Percentiles rank a stretch among this genome's conserved stretches.
phyloP scores from a whole-genome alignment of 2,329 filamentous ascomycete genomes.

The Lecanicillium sp. region DNA sequence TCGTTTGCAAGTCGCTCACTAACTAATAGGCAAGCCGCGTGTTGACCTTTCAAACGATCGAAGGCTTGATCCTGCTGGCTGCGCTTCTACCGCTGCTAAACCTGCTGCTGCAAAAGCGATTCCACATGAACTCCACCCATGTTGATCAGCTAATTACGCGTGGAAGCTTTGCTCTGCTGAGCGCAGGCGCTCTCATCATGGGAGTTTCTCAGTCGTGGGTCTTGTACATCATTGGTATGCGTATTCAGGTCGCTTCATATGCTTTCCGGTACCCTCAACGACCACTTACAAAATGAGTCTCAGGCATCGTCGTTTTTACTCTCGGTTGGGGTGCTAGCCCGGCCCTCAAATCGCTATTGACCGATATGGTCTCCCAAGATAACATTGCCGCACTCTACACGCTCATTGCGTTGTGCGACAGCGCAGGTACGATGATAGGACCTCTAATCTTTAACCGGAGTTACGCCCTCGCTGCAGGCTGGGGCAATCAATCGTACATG shows the following conservation, averaged over 20 bases:
- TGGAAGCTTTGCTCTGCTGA: not conserved
- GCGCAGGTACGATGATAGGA: not conserved
- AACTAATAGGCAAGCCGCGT: not conserved
- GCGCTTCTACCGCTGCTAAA: not conserved
- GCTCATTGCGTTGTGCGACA: not conserved
- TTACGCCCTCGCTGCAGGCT: not conserved
- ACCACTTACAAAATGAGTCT: not conserved
- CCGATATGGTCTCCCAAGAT: not conserved
- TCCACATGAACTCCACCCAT: not conserved
- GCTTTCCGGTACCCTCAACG: no score
- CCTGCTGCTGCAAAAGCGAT: not conserved
- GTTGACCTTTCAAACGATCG: conserved; percentile 2
- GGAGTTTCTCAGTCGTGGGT: not conserved
- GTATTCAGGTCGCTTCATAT: not conserved
- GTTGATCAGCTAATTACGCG: not conserved
- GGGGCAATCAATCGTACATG: not conserved
- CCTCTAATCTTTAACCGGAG: not conserved
- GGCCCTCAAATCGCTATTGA: not conserved
- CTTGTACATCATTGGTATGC: not conserved
- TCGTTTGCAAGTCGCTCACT: not conserved
- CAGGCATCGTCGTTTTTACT: not conserved
- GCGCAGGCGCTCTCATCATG: not conserved
- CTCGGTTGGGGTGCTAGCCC: not conserved
- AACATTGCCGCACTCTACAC: conserved; percentile 3
- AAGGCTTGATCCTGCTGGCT: not conserved